Conservation (phyloP, 108 stramenopile species). For the Parmales sp. region DNA sequence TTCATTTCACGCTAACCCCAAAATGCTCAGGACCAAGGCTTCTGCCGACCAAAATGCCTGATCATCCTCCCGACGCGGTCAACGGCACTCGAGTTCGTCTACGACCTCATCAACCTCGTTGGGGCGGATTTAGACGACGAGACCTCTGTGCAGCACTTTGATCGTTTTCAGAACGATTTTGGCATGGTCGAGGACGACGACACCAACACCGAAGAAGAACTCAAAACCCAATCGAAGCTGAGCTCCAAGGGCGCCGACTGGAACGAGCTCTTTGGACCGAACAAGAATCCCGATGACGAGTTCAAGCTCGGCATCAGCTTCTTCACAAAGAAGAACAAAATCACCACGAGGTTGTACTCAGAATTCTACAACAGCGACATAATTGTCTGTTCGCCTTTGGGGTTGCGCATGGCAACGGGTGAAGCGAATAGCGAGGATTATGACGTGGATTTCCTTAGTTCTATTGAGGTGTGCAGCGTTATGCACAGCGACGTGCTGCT, state of each 20-base stretch:
- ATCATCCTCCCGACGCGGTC: conserved; percentile 67
- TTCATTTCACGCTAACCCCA: not conserved
- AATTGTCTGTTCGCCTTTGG: conserved; percentile 81
- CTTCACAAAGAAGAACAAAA: conserved; percentile 33
- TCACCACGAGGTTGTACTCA: conserved; percentile 42
- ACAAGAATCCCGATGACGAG: conserved; percentile 81
- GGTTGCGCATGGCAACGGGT: conserved; percentile 64
- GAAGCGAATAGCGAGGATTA: conserved; percentile 14
- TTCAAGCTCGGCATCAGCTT: conserved; percentile 82
- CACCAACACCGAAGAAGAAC: conserved; percentile 17
- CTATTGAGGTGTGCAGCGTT: conserved; percentile 77
- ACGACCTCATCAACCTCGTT: conserved; percentile 36
- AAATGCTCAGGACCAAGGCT: conserved; percentile 60
- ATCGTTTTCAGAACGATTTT: conserved; percentile 65
- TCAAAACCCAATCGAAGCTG: conserved; percentile 11
- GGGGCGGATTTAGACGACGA: conserved; percentile 20
- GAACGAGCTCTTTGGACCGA: conserved; percentile 76
- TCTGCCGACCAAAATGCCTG: conserved; percentile 63
- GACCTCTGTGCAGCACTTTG: conserved; percentile 31
- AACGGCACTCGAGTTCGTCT: conserved; percentile 56
- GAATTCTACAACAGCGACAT: conserved; percentile 93
- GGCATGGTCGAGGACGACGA: conserved; percentile 31
- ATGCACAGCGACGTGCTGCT: conserved; percentile 65
- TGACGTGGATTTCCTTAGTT: conserved; percentile 72
- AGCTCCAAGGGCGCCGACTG: conserved; percentile 68